Conservation (phyloP, 2,329 filamentous ascomycete genomes). For the Ophidiomyces ophidiicola region DNA sequence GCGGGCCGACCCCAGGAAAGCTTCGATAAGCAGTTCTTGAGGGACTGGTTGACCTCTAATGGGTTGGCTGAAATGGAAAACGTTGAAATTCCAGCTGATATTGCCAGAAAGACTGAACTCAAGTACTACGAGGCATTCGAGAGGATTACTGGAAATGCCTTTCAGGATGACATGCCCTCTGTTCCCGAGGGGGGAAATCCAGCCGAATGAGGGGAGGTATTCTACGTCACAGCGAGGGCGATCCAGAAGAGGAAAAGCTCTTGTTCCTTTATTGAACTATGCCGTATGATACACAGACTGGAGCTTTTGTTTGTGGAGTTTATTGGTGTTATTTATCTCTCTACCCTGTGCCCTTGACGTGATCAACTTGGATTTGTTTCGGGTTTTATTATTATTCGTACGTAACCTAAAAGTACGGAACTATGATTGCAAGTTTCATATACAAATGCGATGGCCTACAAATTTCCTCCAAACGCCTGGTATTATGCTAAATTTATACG, state of each 20-base stretch:
- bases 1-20: constrained; percentile 64
- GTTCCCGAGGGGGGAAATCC: constrained; percentile 1
- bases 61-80: constrained; percentile 64
- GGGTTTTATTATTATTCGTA: too few species aligned
- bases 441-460: too few species aligned
- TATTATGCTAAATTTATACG: background rate
- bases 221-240: background rate
- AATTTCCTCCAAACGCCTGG: background rate
- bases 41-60: constrained; percentile 65
- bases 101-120: constrained; percentile 54
- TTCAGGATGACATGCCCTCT: constrained; percentile 5
- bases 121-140: constrained; percentile 69
- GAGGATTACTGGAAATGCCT: constrained; percentile 48
- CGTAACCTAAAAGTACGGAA: too few species aligned
- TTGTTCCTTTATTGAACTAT: too few species aligned
- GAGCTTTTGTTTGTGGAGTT: too few species aligned
- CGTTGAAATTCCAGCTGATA: constrained; percentile 59
- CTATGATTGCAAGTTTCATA: too few species aligned
- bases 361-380: too few species aligned
- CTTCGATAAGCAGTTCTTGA: constrained; percentile 77
- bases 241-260: background rate
- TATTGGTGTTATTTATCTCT: too few species aligned
- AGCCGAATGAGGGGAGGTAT: constrained; percentile 1
- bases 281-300: too few species aligned
- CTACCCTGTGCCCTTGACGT: too few species aligned